Conservation (phyloP, 208 protist species). For the Leptomonas pyrrhocoris region DNA sequence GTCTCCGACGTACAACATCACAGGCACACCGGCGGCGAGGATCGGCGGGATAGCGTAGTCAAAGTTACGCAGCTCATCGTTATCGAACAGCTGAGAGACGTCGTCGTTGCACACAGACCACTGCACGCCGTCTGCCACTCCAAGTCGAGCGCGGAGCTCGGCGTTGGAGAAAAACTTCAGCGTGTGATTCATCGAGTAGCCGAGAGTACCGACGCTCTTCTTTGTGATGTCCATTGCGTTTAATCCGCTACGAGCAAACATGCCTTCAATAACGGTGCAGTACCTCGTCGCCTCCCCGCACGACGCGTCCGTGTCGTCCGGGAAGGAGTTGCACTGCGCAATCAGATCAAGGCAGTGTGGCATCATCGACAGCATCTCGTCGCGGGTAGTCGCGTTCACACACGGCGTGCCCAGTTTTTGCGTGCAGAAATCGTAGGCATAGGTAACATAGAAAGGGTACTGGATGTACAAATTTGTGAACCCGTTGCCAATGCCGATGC, state of each 20-base stretch:
- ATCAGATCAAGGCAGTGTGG: conserved; percentile 56
- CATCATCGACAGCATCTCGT: conserved; percentile 45
- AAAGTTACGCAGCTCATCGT: conserved; percentile 72
- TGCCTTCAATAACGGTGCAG: not conserved
- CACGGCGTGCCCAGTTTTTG: conserved; percentile 53
- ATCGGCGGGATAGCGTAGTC: conserved; percentile 63
- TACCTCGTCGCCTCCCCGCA: conserved; percentile 15
- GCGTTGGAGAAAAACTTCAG: not conserved
- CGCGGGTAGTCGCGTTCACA: conserved; percentile 42
- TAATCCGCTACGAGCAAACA: conserved; percentile 49
- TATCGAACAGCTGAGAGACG: conserved; percentile 46
- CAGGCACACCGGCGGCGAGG: conserved; percentile 61
- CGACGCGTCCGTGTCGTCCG: not conserved
- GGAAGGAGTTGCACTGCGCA: conserved; percentile 14
- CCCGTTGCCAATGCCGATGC: conserved; percentile 88
- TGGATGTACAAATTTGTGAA: conserved; percentile 85
- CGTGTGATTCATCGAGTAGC: conserved; percentile 19
- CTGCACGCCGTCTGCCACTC: not conserved
- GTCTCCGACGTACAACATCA: conserved; percentile 92
- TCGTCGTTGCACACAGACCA: conserved; percentile 52
- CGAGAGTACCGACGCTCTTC: conserved; percentile 36
- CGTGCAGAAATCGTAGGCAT: conserved; percentile 71
- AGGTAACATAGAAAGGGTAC: conserved; percentile 55
- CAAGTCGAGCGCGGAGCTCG: not conserved
- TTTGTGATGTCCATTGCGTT: conserved; percentile 88